Conservation (phyloP, 805 yeast species). For the Saccharomycopsis sp. region DNA sequence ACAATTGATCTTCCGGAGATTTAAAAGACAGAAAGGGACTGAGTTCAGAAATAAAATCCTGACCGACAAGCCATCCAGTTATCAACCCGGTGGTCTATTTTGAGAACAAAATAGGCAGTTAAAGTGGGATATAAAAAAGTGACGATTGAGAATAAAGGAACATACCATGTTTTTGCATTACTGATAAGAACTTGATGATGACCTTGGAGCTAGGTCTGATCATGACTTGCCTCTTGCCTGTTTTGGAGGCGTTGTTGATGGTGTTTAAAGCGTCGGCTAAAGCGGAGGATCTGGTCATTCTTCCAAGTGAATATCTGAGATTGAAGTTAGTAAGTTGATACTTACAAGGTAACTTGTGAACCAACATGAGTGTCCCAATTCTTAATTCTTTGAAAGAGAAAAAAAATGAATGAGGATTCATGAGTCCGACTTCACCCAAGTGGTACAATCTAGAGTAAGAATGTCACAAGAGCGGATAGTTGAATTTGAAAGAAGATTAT, state of each 20-base stretch:
- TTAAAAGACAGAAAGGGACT: constrained; percentile 21
- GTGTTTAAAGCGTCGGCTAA: constrained; percentile 97
- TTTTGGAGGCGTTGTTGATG: constrained; percentile 97
- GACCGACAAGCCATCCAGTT: constrained; percentile 21
- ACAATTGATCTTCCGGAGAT: constrained; percentile 20
- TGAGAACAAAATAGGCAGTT: too few relatives aligned
- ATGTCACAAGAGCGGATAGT: too few relatives aligned
- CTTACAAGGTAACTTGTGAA: constrained; percentile 9
- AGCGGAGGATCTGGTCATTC: constrained; percentile 96
- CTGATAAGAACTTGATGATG: constrained; percentile 90
- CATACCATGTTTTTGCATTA: constrained; percentile 83
- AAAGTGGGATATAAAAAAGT: too few relatives aligned
- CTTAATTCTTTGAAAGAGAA: too few relatives aligned
- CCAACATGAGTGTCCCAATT: constrained; percentile 21
- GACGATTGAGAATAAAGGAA: too few relatives aligned
- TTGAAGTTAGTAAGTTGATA: constrained; percentile 6
- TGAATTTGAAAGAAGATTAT: too few relatives aligned
- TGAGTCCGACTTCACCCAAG: constrained; percentile 15
- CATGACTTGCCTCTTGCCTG: constrained; percentile 98
- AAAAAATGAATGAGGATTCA: constrained; percentile 19
- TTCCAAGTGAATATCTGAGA: too few relatives aligned
- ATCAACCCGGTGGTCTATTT: too few relatives aligned
- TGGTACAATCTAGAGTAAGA: too few relatives aligned
- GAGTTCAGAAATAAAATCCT: constrained; percentile 14
- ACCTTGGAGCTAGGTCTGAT: constrained; percentile 98